These are phyloP conservation scores for Lentinus polychrous DNA, from an alignment of 1,284 basidiomycete species.

Conservation along the genomic window DNA sequence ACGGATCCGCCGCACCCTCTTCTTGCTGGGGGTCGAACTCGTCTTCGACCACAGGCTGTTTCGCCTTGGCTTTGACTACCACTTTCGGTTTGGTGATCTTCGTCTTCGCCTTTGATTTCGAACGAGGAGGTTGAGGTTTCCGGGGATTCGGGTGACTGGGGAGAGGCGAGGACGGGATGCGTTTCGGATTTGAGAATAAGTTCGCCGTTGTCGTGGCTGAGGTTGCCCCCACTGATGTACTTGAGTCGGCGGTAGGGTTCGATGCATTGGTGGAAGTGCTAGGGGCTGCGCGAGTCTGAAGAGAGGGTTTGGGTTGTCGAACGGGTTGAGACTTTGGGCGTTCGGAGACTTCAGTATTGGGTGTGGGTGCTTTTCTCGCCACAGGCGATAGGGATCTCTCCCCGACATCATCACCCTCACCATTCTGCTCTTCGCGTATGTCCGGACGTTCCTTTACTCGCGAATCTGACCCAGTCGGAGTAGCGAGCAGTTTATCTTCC, in stretches of 20 bases:
- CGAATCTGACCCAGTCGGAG: constrained; percentile 9
- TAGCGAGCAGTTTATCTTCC: constrained; percentile 40
- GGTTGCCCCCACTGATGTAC: not conserved
- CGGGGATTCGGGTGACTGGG: too few species aligned
- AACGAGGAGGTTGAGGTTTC: not conserved
- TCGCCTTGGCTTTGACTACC: not conserved
- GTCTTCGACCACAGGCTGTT: not conserved
- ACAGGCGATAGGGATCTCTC: constrained; percentile 19
- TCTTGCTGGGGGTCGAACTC: not conserved
- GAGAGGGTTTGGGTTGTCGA: not conserved
- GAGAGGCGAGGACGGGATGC: too few species aligned
- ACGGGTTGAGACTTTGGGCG: not conserved
- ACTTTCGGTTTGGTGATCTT: not conserved
- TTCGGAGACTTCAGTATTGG: not conserved
- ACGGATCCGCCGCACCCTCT: not conserved
- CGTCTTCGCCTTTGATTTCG: not conserved
- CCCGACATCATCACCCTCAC: too few species aligned
- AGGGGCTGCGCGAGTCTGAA: too few species aligned
- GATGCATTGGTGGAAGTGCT: too few species aligned
- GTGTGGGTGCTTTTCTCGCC: constrained; percentile 4
- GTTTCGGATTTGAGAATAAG: too few species aligned
- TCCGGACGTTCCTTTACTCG: too few species aligned
- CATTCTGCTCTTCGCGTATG: too few species aligned
- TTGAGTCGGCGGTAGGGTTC: too few species aligned
- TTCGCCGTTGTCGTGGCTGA: too few species aligned